Conservation (phyloP, 768 basidiomycete genomes). For the Suillus ampliporus region DNA sequence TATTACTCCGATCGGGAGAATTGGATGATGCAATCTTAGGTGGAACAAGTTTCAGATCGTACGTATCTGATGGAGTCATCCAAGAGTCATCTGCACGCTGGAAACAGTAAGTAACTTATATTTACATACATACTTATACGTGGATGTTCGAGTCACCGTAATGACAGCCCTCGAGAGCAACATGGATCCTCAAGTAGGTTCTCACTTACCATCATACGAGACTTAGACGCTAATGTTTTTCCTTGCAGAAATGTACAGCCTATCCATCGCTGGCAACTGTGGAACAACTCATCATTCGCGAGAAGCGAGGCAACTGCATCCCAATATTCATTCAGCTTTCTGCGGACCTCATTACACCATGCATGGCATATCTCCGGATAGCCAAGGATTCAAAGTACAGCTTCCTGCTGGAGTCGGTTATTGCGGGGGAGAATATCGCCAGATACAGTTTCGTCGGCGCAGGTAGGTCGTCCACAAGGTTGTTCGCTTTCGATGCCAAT, state of each 20-base stretch:
- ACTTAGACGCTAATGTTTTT: not conserved
- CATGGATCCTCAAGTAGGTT: conserved; percentile 35
- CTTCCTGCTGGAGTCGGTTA: conserved; percentile 92
- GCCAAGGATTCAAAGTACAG: conserved; percentile 93
- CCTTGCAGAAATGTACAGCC: conserved; percentile 64
- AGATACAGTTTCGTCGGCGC: conserved; percentile 97
- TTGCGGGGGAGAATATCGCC: conserved; percentile 88
- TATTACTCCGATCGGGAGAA: not conserved
- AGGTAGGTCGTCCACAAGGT: conserved; percentile 55
- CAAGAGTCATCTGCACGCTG: not conserved
- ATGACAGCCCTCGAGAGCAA: not conserved
- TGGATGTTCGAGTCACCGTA: not conserved
- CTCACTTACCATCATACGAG: not conserved
- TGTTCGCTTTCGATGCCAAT: conserved; percentile 3
- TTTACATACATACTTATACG: not conserved
- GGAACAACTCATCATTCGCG: conserved; percentile 76
- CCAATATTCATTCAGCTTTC: conserved; percentile 93
- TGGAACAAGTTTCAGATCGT: conserved; percentile 1
- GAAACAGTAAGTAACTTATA: not conserved
- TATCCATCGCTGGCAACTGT: conserved; percentile 76
- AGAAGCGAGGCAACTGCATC: conserved; percentile 90
- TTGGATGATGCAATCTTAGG: not conserved
- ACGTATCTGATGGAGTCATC: not conserved
- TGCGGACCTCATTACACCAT: conserved; percentile 95
- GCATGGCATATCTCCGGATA: conserved; percentile 93